These are phyloP conservation scores for Didymosphaeria variabile DNA, from an alignment of 2,329 filamentous ascomycete species.

Conservation along the genomic window DNA sequence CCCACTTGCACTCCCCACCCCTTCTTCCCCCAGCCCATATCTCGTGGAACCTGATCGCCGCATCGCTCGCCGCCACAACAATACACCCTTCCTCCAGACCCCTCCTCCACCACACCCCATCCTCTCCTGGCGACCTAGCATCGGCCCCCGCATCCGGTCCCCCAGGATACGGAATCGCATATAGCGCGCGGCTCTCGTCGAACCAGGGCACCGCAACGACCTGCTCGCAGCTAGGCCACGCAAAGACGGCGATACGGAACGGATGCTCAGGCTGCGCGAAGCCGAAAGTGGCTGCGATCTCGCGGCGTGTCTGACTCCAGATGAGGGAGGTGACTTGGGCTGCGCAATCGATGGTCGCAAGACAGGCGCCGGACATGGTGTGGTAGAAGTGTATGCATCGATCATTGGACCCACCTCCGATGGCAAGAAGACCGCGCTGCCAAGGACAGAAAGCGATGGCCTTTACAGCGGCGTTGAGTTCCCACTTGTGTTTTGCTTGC, in stretches of 20 bases:
- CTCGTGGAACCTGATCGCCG: conserved; percentile 94
- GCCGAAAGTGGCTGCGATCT: conserved; percentile 93
- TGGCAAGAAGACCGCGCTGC: conserved; percentile 86
- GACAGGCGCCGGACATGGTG: conserved; percentile 78
- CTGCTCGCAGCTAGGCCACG: conserved; percentile 90
- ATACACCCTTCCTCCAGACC: conserved; percentile 80
- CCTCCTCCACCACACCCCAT: conserved; percentile 63
- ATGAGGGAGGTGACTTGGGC: conserved; percentile 93
- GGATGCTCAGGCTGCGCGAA: conserved; percentile 91
- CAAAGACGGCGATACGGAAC: conserved; percentile 89
- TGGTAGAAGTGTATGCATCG: conserved; percentile 97
- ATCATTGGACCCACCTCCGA: conserved; percentile 92
- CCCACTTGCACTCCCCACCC: conserved; percentile 51
- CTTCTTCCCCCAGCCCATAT: conserved; percentile 78
- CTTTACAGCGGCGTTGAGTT: conserved; percentile 89
- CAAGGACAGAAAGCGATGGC: conserved; percentile 97
- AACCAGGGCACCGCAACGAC: conserved; percentile 87
- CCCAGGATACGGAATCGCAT: conserved; percentile 85
- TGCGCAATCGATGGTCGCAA: conserved; percentile 90
- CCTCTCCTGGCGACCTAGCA: conserved; percentile 55
- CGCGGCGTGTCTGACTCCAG: conserved; percentile 84
- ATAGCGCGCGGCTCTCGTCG: conserved; percentile 80
- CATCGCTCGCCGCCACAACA: conserved; percentile 89
- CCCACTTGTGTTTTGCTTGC: conserved; percentile 75
- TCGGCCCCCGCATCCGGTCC: conserved; percentile 55